Evolutionary conservation across 2,329 filamentous ascomycete species (phyloP), one percentile per base, ranked within the genome.

Genomic region (Phialocephala sp.): DNA sequence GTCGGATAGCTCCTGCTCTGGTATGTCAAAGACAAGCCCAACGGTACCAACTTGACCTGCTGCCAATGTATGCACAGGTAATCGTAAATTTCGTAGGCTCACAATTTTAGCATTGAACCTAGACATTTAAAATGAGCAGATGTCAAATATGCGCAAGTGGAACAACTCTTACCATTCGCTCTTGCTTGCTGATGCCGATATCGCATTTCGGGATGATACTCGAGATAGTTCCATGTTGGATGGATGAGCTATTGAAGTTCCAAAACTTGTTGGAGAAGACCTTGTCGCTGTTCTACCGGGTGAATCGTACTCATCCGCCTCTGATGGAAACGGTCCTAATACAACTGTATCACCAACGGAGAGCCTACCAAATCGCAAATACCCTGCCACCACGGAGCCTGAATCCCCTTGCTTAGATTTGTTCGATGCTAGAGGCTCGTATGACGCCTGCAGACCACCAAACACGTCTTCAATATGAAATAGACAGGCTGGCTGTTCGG

Each of bases 391-490:
- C 15, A 99, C 91, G n/a, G 87, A 84, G 8, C 89, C 89, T 22
- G 81, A 78, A 60, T 85, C 83, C 8, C 79, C 77, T 55, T 81
- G 75, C 6, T 77, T 76, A 35, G 78, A 72, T 64, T 80, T 74
- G 63, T 81, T 72, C 68, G 71, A 75, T 2, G 80, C 77, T 18
- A 78, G 76, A n/a, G 80, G 76, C 4, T 85, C 82, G 68, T 88
- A 88, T 1, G 88, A 87, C 0, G 86, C 85, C 0, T 90, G 86
- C 15, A 94, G 85, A 65, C 86, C 91, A 65, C 86, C 91, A 77
- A 97, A 98, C 0, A 93, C 88, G 72, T 97, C 94, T 75, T 98
- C 94, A 27, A 98, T 86, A 74, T 97, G 91, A 74, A 98, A 98
- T 1, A 97, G 80, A 39, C 86, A 86, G 4, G 81, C 80, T 1